A percentile compares a stretch with the other conserved stretches of the same genome.
Conservation (phyloP, 139 green algal species). For the Chlamydomonas sphaeroides region DNA sequence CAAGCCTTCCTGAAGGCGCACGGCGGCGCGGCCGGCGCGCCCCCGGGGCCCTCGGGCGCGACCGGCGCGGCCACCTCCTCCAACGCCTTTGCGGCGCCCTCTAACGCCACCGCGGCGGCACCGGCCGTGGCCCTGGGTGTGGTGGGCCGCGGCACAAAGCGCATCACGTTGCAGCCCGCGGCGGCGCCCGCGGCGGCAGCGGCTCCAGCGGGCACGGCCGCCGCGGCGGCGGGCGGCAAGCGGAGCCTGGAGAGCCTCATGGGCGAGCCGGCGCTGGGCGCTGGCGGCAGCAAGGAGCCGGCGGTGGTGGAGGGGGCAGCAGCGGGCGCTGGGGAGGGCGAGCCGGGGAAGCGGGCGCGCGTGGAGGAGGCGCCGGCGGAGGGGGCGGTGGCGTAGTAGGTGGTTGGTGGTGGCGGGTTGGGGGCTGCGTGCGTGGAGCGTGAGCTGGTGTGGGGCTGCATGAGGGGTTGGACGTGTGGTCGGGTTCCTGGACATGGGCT, state of each 20-base stretch:
- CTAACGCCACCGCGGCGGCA: conserved; percentile 1
- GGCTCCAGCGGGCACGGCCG: too few species aligned
- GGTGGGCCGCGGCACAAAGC: conserved; percentile 57
- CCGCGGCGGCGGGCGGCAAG: not conserved
- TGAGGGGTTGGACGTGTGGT: too few species aligned
- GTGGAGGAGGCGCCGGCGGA: not conserved
- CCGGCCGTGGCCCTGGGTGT: conserved; percentile 38
- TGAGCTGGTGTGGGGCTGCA: too few species aligned
- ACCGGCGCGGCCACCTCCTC: not conserved
- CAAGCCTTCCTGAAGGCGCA: conserved; percentile 14
- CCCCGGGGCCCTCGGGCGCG: not conserved
- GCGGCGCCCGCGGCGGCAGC: not conserved
- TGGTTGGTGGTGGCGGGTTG: too few species aligned
- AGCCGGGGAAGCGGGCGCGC: not conserved
- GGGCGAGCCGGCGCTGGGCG: too few species aligned
- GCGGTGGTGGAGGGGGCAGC: not conserved
- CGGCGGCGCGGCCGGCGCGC: not conserved
- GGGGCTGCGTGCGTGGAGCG: too few species aligned
- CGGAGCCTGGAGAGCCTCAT: conserved; percentile 15
- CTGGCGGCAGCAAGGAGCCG: not conserved
- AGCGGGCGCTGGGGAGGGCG: too few species aligned
- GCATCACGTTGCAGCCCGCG: conserved; percentile 43
- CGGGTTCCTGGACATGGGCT: too few species aligned
- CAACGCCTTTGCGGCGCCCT: not conserved
- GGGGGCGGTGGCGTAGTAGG: too few species aligned